Evolutionary conservation across 2,329 filamentous ascomycete genomes (phyloP).

Genomic region (Beauveria pseudobassiana): DNA sequence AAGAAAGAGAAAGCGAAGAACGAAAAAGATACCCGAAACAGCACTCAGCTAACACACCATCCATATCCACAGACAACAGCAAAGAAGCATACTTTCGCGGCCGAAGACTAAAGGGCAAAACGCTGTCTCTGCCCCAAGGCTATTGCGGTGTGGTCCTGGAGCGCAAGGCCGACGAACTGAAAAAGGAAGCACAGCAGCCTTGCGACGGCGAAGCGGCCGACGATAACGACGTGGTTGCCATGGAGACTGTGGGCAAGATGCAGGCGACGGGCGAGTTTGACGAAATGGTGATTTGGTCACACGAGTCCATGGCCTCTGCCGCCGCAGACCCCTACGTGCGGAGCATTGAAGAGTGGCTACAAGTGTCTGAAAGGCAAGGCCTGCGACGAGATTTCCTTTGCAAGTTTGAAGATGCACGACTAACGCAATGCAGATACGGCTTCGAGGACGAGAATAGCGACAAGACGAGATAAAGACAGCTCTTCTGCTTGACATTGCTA

Average conservation of each 20-base stretch:
- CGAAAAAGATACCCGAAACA: too few species aligned
- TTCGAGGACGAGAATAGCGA: neutral
- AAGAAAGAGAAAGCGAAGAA: too few species aligned
- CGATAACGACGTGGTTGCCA: constrained; percentile 34
- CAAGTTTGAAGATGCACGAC: neutral
- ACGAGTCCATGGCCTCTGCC: constrained; percentile 59
- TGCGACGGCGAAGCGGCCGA: constrained; percentile 12
- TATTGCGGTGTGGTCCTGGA: constrained; percentile 60
- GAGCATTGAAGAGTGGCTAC: constrained; percentile 73
- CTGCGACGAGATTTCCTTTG: too few species aligned
- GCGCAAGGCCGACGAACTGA: constrained; percentile 30
- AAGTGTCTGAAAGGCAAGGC: constrained; percentile 58
- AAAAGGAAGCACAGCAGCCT: constrained; percentile 25
- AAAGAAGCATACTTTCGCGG: constrained; percentile 67
- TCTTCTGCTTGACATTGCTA: neutral
- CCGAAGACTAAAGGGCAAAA: constrained; percentile 64
- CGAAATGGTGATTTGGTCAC: constrained; percentile 74
- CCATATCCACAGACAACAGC: constrained; percentile 36
- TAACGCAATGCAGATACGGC: neutral
- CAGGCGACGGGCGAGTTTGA: constrained; percentile 63
- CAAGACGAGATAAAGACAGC: neutral
- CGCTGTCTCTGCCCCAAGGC: constrained; percentile 58
- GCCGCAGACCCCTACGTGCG: constrained; percentile 63
- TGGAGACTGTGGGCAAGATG: constrained; percentile 48
- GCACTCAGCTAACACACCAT: neutral